Conservation (phyloP, 1,284 basidiomycete species). For the Wolfiporia cocos region DNA sequence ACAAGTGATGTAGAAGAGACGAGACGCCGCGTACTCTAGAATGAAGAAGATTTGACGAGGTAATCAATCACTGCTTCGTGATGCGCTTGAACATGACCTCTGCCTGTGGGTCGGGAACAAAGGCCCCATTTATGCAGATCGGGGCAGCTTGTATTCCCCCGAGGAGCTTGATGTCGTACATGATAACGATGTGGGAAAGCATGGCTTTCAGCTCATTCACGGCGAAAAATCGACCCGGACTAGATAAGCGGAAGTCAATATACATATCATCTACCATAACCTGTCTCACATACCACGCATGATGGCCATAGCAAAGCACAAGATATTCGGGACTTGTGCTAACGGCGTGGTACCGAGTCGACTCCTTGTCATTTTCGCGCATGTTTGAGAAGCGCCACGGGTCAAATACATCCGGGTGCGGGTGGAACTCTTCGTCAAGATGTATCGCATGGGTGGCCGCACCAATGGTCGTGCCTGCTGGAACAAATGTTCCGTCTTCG, state of each 20-base stretch:
- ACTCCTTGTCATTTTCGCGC: slow-evolving; percentile 16
- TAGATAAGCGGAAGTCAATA: slow-evolving; percentile 1
- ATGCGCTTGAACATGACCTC: slow-evolving; percentile 18
- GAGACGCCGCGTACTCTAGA: too few species aligned
- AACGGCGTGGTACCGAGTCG: slow-evolving; percentile 19
- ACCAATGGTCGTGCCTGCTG: slow-evolving; percentile 29
- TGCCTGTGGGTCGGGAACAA: slow-evolving; percentile 10
- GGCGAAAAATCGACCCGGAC: slow-evolving; percentile 19
- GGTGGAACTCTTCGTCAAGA: slow-evolving; percentile 11
- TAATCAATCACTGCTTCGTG: too few species aligned
- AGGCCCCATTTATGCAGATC: slow-evolving; percentile 9
- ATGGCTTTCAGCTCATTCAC: slow-evolving; percentile 16
- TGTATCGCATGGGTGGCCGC: slow-evolving; percentile 13
- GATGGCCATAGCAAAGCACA: slow-evolving; percentile 22
- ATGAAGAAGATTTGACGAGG: too few species aligned
- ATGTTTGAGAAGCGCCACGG: slow-evolving; percentile 9
- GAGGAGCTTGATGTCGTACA: slow-evolving; percentile 15
- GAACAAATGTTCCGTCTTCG: slow-evolving; percentile 35
- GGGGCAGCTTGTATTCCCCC: slow-evolving; percentile 13
- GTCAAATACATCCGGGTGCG: slow-evolving; percentile 8
- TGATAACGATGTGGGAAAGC: slow-evolving; percentile 14
- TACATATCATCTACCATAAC: neutral
- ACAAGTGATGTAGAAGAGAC: too few species aligned
- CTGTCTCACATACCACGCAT: slow-evolving; percentile 19
- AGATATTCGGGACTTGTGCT: slow-evolving; percentile 18